Conservation (phyloP, 2,329 filamentous ascomycete genomes). For the Fusarium sp. region DNA sequence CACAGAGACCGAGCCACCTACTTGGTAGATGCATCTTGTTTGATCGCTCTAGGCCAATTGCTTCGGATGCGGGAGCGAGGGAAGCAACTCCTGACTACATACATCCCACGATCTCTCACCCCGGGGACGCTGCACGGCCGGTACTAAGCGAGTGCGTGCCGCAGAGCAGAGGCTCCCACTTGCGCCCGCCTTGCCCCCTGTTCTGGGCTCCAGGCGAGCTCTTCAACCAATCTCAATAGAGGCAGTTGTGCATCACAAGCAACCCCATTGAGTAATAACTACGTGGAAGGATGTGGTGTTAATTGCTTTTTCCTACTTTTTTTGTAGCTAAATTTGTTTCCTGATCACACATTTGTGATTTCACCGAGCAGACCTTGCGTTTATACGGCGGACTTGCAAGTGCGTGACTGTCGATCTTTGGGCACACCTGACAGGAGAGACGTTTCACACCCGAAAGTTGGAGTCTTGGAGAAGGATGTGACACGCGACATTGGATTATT, state of each 20-base stretch:
- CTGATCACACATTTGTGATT: not conserved
- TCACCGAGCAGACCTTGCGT: not conserved
- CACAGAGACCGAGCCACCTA: not conserved
- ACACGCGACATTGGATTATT: not conserved
- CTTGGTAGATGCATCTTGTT: not conserved
- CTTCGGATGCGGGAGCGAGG: not conserved
- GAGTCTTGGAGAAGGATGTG: not conserved
- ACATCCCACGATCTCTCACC: not conserved
- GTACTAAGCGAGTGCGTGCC: not conserved
- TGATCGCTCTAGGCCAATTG: too few species aligned
- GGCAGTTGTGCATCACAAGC: not conserved
- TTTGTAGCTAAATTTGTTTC: not conserved
- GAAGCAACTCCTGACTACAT: not conserved
- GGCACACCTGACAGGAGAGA: not conserved
- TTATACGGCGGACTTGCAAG: not conserved
- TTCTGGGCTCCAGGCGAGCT: not conserved
- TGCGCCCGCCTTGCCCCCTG: not conserved
- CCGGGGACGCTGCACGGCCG: not conserved
- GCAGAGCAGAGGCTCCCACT: not conserved
- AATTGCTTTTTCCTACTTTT: not conserved
- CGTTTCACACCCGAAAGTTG: not conserved
- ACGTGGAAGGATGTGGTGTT: not conserved
- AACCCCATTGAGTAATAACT: not conserved
- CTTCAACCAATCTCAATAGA: not conserved
- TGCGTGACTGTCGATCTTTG: not conserved